phyloP scores from a whole-genome alignment of 2,329 filamentous ascomycete genomes.

The Penicillium sp. region DNA sequence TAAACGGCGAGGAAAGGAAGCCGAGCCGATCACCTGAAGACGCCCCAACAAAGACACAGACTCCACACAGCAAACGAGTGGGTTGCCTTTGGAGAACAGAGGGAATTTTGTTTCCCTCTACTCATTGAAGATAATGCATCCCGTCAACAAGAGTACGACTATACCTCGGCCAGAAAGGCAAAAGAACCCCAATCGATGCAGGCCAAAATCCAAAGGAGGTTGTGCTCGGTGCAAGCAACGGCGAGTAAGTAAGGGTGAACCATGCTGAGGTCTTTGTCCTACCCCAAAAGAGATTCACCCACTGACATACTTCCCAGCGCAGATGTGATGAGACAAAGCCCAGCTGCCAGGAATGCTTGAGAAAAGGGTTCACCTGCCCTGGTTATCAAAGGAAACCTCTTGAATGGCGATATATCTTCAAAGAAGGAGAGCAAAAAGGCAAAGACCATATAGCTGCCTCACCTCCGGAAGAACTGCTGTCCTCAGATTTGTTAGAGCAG shows the following conservation, averaged over 20 bases:
- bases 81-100: not conserved
- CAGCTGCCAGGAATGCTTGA: conserved; percentile 28
- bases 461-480: not conserved
- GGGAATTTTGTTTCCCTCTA: not conserved
- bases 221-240: conserved; percentile 31
- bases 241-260: conserved; percentile 29
- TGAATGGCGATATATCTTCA: conserved; percentile 29
- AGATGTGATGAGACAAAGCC: conserved; percentile 32
- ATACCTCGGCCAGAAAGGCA: conserved; percentile 19
- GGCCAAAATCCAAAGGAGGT: conserved; percentile 29
- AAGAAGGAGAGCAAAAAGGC: conserved; percentile 17
- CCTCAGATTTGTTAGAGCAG: not conserved
- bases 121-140: not conserved
- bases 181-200: conserved; percentile 30
- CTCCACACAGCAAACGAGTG: not conserved
- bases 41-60: conserved; percentile 8
- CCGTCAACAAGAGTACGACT: not conserved
- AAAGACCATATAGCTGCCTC: conserved; percentile 1
- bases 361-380: conserved; percentile 24
- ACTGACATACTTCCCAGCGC: conserved; percentile 21
- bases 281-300: not conserved
- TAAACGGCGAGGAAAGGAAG: conserved; percentile 15
- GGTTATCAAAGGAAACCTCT: conserved; percentile 29
- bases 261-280: conserved; percentile 9
- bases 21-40: conserved; percentile 20